Base-by-base conservation (phyloP, 179 eudicot genomes). In the Silene coronaria region DNA sequence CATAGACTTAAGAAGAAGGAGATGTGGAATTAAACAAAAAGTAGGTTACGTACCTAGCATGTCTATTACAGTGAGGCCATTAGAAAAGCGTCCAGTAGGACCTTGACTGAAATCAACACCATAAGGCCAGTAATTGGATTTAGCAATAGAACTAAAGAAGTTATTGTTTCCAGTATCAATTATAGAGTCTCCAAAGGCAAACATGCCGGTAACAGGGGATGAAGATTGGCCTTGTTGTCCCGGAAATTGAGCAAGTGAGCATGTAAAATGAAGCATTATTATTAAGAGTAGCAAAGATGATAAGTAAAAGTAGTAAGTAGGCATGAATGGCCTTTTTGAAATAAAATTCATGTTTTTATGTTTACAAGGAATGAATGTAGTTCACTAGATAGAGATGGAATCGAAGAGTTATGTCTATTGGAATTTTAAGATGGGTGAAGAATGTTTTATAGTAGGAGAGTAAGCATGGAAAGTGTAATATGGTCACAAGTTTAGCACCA, bases 91-190 rank as follows among this genome's bases (percentile, higher is more conserved):
- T 77, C 98, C 97, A 0, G 96, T 90, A 3, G 96, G 91, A 64
- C 81, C 89, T 72, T 72, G 85, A 27, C 48, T 82, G 67, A 86
- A 91, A 76, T 81, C 86, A 2, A 83, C 81, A 6, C 98, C 98
- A 51, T 93, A 92, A 71, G 98, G 97, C 75, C 89, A 91, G 76
- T 88, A 93, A 76, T 93, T 89, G 0, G 97, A 89, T 74, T 88
- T 92, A 5, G 87, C 89, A 1, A 79, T 32, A 69, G 93, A 88
- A 21, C 72, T 79, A 14, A 84, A 88, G 80, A 26, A 90, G 76
- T 90, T 91, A 79, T 88, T 93, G 61, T 90, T 93, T 3, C 98
- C 98, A 0, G 89, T 78, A 58, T 93, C 98, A 22, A 87, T 78
- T 13, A 87, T 70, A 0, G 97, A 91, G 64, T 93, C 98, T 32